phyloP scores from a whole-genome alignment of 1,284 basidiomycete genomes.

The Rhizoctonia solani region DNA sequence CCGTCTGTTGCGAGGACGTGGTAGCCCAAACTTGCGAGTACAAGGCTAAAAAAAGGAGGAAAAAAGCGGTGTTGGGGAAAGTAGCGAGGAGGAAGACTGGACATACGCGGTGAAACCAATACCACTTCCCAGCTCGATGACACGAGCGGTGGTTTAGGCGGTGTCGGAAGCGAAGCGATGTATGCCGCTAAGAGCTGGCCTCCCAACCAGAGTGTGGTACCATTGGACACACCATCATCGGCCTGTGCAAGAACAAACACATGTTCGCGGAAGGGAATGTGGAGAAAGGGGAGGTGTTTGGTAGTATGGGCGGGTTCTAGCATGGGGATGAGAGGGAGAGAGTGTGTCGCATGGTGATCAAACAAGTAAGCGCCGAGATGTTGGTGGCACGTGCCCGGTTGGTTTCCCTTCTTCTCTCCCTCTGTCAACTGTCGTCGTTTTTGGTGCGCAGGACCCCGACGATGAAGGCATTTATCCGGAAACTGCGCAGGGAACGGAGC shows the following conservation, averaged over 20 bases:
- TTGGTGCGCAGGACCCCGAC: neutral
- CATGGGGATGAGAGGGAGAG: too few relatives aligned
- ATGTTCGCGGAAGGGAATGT: slow-evolving; percentile 52
- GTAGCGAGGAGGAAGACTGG: slow-evolving; percentile 27
- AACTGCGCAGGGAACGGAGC: neutral
- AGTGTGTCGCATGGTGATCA: too few relatives aligned
- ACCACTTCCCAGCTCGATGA: slow-evolving; percentile 82
- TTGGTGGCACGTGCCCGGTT: neutral
- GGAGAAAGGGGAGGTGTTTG: slow-evolving; percentile 64
- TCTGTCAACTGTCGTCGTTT: too few relatives aligned
- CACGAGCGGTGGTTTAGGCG: slow-evolving; percentile 44
- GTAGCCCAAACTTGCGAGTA: slow-evolving; percentile 71
- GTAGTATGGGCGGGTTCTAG: slow-evolving; percentile 62
- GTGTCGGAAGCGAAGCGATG: slow-evolving; percentile 49
- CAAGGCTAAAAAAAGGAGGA: slow-evolving; percentile 54
- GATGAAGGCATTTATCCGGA: slow-evolving; percentile 28
- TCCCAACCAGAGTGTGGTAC: slow-evolving; percentile 87
- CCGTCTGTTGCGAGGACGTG: slow-evolving; percentile 82
- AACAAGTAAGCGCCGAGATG: slow-evolving; percentile 24
- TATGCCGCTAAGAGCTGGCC: slow-evolving; percentile 74
- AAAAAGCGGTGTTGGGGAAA: too few relatives aligned
- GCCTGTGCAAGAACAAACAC: slow-evolving; percentile 58
- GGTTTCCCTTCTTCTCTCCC: neutral
- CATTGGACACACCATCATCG: slow-evolving; percentile 68
- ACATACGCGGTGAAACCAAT: slow-evolving; percentile 78